Percentiles rank a stretch among this genome's conserved stretches.
Conservation (phyloP, 2,329 filamentous ascomycete genomes). For the Exserohilum turcica region DNA sequence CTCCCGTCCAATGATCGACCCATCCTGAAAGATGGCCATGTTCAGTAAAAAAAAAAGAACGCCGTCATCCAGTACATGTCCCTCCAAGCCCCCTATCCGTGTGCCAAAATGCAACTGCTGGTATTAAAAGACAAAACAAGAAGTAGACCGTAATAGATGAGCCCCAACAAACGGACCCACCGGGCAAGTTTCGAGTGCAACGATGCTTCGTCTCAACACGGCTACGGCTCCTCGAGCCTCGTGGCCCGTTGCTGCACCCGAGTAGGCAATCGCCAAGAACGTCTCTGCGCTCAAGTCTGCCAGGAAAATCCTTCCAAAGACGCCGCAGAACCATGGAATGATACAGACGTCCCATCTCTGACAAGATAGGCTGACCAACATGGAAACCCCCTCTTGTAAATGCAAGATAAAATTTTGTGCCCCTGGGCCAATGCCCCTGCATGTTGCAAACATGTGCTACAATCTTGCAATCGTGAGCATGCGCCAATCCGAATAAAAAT, state of each 20-base stretch:
- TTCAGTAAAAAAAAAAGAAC: slow-evolving; percentile 26
- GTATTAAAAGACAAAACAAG: slow-evolving; percentile 37
- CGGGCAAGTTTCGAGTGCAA: neutral
- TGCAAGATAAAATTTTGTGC: slow-evolving; percentile 32
- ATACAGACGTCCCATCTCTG: slow-evolving; percentile 31
- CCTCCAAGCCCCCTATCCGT: slow-evolving; percentile 34
- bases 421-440: slow-evolving; percentile 16
- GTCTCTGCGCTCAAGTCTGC: neutral
- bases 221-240: neutral
- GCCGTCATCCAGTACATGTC: slow-evolving; percentile 28
- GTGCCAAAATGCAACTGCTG: slow-evolving; percentile 43
- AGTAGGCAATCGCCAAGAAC: slow-evolving; percentile 1
- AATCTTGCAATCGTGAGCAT: slow-evolving; percentile 7
- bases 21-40: slow-evolving; percentile 25
- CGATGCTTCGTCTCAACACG: neutral
- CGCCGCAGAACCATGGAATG: slow-evolving; percentile 20
- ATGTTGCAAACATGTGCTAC: slow-evolving; percentile 11
- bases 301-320: neutral
- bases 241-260: neutral
- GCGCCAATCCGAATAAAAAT: slow-evolving; percentile 13
- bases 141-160: slow-evolving; percentile 7
- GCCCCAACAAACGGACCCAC: neutral
- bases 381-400: slow-evolving; percentile 28
- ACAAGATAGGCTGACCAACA: slow-evolving; percentile 28
- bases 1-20: slow-evolving; percentile 26